Evolutionary conservation across 768 basidiomycete genomes (phyloP).

Genomic region (Kwoniella sp.): DNA sequence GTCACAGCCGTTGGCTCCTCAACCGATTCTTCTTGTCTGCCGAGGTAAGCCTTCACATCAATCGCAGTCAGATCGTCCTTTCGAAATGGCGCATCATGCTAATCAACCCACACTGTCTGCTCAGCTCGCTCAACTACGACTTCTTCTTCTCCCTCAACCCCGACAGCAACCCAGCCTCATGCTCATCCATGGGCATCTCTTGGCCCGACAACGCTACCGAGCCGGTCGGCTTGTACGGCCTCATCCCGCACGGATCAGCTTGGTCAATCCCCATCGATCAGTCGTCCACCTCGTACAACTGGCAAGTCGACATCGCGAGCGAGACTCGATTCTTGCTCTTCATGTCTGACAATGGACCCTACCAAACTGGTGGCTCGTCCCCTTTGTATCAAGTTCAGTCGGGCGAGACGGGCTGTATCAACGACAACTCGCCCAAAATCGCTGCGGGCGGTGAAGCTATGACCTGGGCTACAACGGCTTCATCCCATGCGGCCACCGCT

Average conservation of each 20-base stretch:
- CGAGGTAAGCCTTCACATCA: slow-evolving; percentile 21
- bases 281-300: slow-evolving; percentile 25
- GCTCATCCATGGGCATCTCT: slow-evolving; percentile 33
- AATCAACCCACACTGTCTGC: background rate
- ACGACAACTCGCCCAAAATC: slow-evolving; percentile 23
- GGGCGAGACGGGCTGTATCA: slow-evolving; percentile 45
- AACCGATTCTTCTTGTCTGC: slow-evolving; percentile 39
- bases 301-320: slow-evolving; percentile 45
- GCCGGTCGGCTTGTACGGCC: slow-evolving; percentile 49
- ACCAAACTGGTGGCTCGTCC: slow-evolving; percentile 48
- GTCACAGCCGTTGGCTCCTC: slow-evolving; percentile 48
- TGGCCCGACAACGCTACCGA: slow-evolving; percentile 46
- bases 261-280: slow-evolving; percentile 45
- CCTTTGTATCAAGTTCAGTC: slow-evolving; percentile 38
- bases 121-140: slow-evolving; percentile 44
- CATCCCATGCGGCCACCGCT: slow-evolving; percentile 12
- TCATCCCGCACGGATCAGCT: slow-evolving; percentile 52
- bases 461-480: slow-evolving; percentile 20
- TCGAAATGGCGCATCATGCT: background rate
- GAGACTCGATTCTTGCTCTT: slow-evolving; percentile 48
- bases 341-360: slow-evolving; percentile 49
- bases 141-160: slow-evolving; percentile 52
- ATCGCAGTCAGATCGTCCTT: too few species aligned
- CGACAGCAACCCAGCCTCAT: slow-evolving; percentile 41
- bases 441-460: slow-evolving; percentile 22